Percentiles rank a stretch among this genome's conserved stretches.
phyloP scores from a whole-genome alignment of 257 asterid species.

The Solanum chiquidenum region DNA sequence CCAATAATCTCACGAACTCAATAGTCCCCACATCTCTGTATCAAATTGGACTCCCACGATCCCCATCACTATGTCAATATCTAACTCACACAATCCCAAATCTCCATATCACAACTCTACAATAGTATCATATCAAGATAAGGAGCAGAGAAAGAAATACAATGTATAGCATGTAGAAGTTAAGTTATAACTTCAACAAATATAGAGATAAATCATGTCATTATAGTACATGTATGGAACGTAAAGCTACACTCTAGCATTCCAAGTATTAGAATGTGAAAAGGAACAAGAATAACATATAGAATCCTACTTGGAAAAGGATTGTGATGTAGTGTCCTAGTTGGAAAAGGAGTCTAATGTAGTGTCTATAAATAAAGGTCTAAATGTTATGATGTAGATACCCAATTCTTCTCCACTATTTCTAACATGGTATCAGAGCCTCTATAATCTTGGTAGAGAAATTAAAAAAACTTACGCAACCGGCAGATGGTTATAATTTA shows the following conservation, averaged over 20 bases:
- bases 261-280: background rate
- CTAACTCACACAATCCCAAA: background rate
- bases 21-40: background rate
- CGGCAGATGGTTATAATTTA: background rate
- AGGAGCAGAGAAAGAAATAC: background rate
- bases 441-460: background rate
- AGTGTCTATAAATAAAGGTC: background rate
- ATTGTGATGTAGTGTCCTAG: background rate
- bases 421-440: background rate
- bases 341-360: background rate
- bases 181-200: background rate
- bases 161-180: background rate
- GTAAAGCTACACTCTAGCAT: background rate
- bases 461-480: background rate
- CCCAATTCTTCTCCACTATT: too few species aligned
- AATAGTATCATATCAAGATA: background rate
- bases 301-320: background rate
- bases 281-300: background rate
- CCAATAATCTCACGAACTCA: background rate
- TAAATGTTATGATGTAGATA: too few species aligned
- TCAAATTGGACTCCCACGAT: background rate
- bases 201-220: background rate
- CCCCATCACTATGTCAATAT: background rate
- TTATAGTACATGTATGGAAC: background rate
- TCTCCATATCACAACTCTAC: background rate